Base-by-base conservation (phyloP, 768 basidiomycete species). In the Naganishia kalamii region DNA sequence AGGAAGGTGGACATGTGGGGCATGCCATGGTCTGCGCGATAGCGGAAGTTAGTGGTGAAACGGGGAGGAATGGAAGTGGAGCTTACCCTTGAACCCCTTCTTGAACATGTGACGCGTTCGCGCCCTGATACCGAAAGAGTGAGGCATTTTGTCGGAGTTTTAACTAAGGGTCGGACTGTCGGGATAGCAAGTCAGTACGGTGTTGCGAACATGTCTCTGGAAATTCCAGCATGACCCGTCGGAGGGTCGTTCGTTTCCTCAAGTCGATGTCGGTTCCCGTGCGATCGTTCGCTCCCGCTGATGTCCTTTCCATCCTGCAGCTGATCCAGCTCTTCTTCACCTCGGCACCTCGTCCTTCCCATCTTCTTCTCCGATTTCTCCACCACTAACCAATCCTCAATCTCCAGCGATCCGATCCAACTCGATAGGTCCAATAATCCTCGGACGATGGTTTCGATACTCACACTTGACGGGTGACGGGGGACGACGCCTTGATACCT, bases 81-180 rank as follows among this genome's bases (percentile, higher is more conserved):
- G n/a, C 84, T 74, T 80, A 93, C 92, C 86, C 86, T 94, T 94
- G 88, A 98, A 97, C 77, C 87, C 88, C 83, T 89, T 85, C 86
- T 90, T 92, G 89, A 99, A 98, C 93, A 98, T 96, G 83, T 93
- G 84, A 87, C 94, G 92, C 87, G 94, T 98, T 75, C 94, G 92
- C 89, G 94, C 94, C 80, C 94, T 88, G 84, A 93, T 90, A 90
- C 94, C 94, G 86, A 88, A 99, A 65, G 94, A 97, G 90, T 97
- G 92, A 84, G 94, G 94, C 94, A 99, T 97, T 63, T 77, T 73
- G 73, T 57, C 54, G 54, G 54, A 57, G 54, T 57, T 57, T 57
- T 57, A 35, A 71, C 60, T 65, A 51, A 19, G 61, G 32, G 48
- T 57, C 54, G 54, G 54, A 57, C 54, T 57, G 54, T 57, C 10